Conservation (phyloP, 2,329 filamentous ascomycete genomes). For the Coleophoma crateriformis region DNA sequence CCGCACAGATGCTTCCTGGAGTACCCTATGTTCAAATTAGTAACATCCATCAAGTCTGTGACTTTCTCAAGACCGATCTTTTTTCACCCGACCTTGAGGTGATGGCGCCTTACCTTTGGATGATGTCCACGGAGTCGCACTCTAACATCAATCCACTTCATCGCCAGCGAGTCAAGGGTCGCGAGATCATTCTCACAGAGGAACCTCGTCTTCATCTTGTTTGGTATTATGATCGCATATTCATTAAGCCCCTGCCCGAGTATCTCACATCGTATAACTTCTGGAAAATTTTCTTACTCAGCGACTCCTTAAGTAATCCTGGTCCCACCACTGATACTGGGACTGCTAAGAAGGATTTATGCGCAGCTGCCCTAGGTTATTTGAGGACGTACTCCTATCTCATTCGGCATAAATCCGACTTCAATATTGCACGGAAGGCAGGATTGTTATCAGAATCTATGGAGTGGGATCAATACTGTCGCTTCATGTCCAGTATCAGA, state of each 20-base stretch:
- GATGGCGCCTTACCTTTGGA: neutral
- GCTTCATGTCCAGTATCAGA: slow-evolving; percentile 11
- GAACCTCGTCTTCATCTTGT: slow-evolving; percentile 26
- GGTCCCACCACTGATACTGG: neutral
- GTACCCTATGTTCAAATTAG: neutral
- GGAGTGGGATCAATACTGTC: slow-evolving; percentile 1
- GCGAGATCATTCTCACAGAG: slow-evolving; percentile 25
- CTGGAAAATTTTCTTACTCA: slow-evolving; percentile 7
- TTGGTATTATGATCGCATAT: slow-evolving; percentile 18
- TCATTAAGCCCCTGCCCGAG: slow-evolving; percentile 22
- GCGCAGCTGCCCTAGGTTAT: slow-evolving; percentile 10
- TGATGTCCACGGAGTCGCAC: neutral
- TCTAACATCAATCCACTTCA: slow-evolving; percentile 15
- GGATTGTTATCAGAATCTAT: slow-evolving; percentile 8
- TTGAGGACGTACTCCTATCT: slow-evolving; percentile 16
- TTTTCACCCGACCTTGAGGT: neutral
- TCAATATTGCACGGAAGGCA: slow-evolving; percentile 11
- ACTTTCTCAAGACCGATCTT: neutral
- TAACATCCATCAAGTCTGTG: neutral
- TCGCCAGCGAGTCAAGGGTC: slow-evolving; percentile 19
- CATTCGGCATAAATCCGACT: slow-evolving; percentile 14
- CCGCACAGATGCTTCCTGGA: neutral
- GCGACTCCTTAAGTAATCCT: neutral
- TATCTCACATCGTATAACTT: slow-evolving; percentile 20
- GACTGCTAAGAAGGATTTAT: neutral